phyloP scores from a whole-genome alignment of 2,329 filamentous ascomycete species.

The Aspergillus texensis region DNA sequence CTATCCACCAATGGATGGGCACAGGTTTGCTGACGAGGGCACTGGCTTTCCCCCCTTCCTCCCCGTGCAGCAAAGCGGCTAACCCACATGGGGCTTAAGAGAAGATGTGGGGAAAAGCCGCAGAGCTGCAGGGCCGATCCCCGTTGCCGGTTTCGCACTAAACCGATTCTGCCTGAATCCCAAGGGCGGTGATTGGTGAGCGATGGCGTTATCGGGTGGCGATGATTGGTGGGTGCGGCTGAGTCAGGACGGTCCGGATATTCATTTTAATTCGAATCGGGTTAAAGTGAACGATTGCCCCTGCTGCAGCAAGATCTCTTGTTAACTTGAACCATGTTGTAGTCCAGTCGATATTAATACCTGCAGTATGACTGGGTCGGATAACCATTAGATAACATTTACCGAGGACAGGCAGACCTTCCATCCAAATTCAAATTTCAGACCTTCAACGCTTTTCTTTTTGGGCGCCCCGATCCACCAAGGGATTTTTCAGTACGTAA shows the following conservation, averaged over 20 bases:
- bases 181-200: constrained; percentile 25
- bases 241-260: background rate
- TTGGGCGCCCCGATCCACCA: constrained; percentile 2
- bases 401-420: background rate
- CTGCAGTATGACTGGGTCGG: background rate
- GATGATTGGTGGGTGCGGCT: constrained; percentile 26
- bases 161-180: constrained; percentile 16
- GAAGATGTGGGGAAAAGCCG: constrained; percentile 24
- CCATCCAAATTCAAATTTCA: background rate
- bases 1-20: background rate
- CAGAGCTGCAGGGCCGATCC: constrained; percentile 31
- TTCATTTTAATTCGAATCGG: background rate
- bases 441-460: background rate
- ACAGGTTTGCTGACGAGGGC: constrained; percentile 3
- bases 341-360: background rate
- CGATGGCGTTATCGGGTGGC: constrained; percentile 23
- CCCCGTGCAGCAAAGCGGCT: background rate
- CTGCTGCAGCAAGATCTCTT: background rate
- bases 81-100: constrained; percentile 6
- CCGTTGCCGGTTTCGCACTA: constrained; percentile 29
- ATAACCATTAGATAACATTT: constrained; percentile 3
- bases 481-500: constrained; percentile 37
- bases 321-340: background rate
- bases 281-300: background rate
- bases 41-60: background rate